These are phyloP conservation scores for Mycena sanguinolenta DNA, from an alignment of 768 basidiomycete genomes.

Conservation along the genomic window DNA sequence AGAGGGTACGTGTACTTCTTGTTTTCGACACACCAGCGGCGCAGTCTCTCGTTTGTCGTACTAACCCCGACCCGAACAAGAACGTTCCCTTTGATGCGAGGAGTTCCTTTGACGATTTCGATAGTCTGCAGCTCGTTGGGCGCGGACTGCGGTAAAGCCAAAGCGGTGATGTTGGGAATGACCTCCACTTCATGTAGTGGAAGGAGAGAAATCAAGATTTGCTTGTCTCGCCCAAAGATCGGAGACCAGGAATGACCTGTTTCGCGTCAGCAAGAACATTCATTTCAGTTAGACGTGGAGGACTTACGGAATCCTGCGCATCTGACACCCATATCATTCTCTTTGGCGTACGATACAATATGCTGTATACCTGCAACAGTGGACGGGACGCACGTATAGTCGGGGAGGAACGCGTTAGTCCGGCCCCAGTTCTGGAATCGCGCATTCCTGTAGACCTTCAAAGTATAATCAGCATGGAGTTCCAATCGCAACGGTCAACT, in stretches of 20 bases:
- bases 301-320: slow-evolving; percentile 9
- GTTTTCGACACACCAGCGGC: slow-evolving; percentile 40
- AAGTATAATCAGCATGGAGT: no score
- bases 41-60: slow-evolving; percentile 44
- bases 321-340: slow-evolving; percentile 10
- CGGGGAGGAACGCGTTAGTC: slow-evolving; percentile 7
- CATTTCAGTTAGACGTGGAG: no score
- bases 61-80: slow-evolving; percentile 38
- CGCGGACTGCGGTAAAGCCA: slow-evolving; percentile 3
- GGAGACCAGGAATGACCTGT: slow-evolving; percentile 18
- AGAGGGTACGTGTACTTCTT: slow-evolving; percentile 40
- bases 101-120: slow-evolving; percentile 5
- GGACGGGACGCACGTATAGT: slow-evolving; percentile 19
- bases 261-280: no score
- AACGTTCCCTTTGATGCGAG: not conserved
- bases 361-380: slow-evolving; percentile 21
- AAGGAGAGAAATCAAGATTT: slow-evolving; percentile 22
- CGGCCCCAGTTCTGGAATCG: slow-evolving; percentile 12
- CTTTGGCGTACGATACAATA: slow-evolving; percentile 2
- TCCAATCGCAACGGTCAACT: no score
- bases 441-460: no score
- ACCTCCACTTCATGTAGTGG: slow-evolving; percentile 13
- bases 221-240: slow-evolving; percentile 14
- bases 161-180: slow-evolving; percentile 11
- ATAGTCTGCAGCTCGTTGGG: slow-evolving; percentile 19